Evolutionary conservation across 257 asterid species (phyloP).

Genomic region (Cinchona pubescens): DNA sequence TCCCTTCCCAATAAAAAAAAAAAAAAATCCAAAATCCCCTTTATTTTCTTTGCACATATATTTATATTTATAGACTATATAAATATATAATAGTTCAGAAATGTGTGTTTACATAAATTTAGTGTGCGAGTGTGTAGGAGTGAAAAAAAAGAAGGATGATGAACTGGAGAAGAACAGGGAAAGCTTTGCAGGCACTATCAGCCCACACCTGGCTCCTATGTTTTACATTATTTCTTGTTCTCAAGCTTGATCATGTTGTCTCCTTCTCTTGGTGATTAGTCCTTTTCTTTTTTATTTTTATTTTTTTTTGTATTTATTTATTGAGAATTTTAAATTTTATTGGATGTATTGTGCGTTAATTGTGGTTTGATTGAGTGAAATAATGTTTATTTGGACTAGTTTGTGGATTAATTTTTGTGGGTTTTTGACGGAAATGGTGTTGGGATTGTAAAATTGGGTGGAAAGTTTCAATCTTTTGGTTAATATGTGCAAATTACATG

Average conservation of each 20-base stretch:
- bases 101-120: neutral
- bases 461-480: neutral
- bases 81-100: neutral
- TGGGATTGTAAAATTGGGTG: neutral
- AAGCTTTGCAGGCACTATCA: slow-evolving; percentile 74
- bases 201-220: slow-evolving; percentile 67
- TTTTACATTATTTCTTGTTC: slow-evolving; percentile 72
- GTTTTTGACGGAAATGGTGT: neutral
- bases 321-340: neutral
- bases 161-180: slow-evolving; percentile 96
- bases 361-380: neutral
- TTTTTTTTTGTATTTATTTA: neutral
- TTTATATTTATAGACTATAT: neutral
- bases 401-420: neutral
- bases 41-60: neutral
- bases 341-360: neutral
- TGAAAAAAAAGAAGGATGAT: slow-evolving; percentile 32
- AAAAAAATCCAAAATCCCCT: neutral
- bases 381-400: neutral
- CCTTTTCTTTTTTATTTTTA: neutral
- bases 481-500: neutral
- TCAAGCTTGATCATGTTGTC: slow-evolving; percentile 72
- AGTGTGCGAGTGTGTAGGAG: slow-evolving; percentile 8
- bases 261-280: slow-evolving; percentile 87
- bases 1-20: neutral